Conservation (phyloP, 768 basidiomycete genomes). For the Suillus ampliporus region DNA sequence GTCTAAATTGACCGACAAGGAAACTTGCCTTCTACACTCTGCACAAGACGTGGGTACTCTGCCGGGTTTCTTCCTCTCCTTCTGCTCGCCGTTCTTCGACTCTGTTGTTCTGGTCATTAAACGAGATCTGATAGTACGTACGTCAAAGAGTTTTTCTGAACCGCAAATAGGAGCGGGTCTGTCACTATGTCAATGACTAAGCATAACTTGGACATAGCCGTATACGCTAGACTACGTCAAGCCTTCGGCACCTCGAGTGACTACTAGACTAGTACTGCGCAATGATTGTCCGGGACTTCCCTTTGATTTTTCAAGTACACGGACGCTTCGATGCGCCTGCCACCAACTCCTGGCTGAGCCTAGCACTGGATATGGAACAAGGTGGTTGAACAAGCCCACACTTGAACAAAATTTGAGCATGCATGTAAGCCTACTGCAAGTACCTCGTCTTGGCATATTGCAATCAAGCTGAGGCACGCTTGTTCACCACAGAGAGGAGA, state of each 20-base stretch:
- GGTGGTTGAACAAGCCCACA: background rate
- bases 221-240: no score
- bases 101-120: slow-evolving; percentile 18
- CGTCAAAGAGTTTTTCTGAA: background rate
- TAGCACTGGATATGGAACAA: background rate
- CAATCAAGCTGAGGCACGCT: background rate
- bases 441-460: background rate
- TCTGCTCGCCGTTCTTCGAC: slow-evolving; percentile 24
- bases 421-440: no score
- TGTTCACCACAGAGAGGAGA: background rate
- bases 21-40: slow-evolving; percentile 44
- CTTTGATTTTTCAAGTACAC: background rate
- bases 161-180: background rate
- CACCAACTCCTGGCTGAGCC: background rate
- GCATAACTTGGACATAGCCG: background rate
- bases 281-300: background rate
- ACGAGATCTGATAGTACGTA: background rate
- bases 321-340: background rate
- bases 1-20: background rate
- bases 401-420: background rate
- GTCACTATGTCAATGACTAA: background rate
- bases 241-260: background rate
- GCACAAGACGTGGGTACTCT: slow-evolving; percentile 50
- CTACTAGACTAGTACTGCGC: no score
- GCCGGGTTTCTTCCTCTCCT: slow-evolving; percentile 52